Conservation (phyloP, 441 rosid species). For the Gossypium schwendimanii region DNA sequence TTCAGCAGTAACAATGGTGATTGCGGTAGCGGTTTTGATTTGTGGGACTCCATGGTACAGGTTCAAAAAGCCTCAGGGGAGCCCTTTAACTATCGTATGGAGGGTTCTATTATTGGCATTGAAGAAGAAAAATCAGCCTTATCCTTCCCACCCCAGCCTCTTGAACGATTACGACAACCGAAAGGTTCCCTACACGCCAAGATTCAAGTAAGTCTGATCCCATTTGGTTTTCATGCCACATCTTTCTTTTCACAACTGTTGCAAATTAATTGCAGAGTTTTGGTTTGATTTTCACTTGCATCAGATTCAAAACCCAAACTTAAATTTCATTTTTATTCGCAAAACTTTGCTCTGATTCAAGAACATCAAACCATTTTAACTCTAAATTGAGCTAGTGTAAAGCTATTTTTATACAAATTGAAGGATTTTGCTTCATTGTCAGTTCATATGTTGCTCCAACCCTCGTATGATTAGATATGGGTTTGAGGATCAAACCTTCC, state of each 20-base stretch:
- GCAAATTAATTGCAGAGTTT: too few relatives aligned
- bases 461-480: too few relatives aligned
- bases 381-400: too few relatives aligned
- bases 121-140: constrained; percentile 51
- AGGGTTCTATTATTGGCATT: constrained; percentile 63
- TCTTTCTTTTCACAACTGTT: too few relatives aligned
- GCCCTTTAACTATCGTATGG: constrained; percentile 78
- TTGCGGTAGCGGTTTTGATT: constrained; percentile 51
- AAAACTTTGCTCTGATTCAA: too few relatives aligned
- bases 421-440: too few relatives aligned
- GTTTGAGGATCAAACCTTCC: too few relatives aligned
- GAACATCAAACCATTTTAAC: too few relatives aligned
- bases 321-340: too few relatives aligned
- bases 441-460: not conserved
- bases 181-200: constrained; percentile 49
- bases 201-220: constrained; percentile 41
- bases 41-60: constrained; percentile 59
- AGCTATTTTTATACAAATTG: too few relatives aligned
- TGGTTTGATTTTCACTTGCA: too few relatives aligned
- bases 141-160: constrained; percentile 52
- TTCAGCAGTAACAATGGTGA: constrained; percentile 69
- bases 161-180: constrained; percentile 51
- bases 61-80: constrained; percentile 67
- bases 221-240: not conserved
- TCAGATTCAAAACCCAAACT: too few relatives aligned